Conservation (phyloP, 805 yeast genomes). For the Nakazawaea molendinolei region DNA sequence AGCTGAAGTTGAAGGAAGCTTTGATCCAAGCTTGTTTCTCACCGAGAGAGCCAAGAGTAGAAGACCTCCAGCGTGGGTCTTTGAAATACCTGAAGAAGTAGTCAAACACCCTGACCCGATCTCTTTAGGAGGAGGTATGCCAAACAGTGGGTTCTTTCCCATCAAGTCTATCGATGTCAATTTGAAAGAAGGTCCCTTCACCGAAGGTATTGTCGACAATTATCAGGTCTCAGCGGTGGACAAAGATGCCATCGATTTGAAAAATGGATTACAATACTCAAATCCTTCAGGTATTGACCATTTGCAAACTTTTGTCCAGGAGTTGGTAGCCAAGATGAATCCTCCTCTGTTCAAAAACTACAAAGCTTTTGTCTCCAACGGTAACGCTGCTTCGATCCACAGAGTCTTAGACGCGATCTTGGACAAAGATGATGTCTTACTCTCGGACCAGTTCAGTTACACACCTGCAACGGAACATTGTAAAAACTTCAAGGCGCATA, state of each 20-base stretch:
- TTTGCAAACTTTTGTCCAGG: constrained; percentile 30
- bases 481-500: constrained; percentile 35
- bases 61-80: constrained; percentile 6
- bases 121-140: constrained; percentile 51
- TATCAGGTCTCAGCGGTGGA: constrained; percentile 1
- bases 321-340: constrained; percentile 33
- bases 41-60: not conserved
- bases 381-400: constrained; percentile 51
- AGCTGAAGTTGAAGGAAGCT: too few species aligned
- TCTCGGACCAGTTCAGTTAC: constrained; percentile 54
- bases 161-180: constrained; percentile 41
- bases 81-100: constrained; percentile 20
- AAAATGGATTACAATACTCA: constrained; percentile 10
- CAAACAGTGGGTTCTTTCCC: constrained; percentile 57
- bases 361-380: constrained; percentile 39
- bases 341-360: constrained; percentile 41
- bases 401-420: constrained; percentile 44
- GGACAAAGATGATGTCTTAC: constrained; percentile 41
- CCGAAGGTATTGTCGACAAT: not conserved
- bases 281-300: constrained; percentile 8
- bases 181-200: constrained; percentile 43
- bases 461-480: constrained; percentile 40
- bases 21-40: constrained; percentile 3
- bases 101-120: constrained; percentile 43
- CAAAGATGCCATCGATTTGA: constrained; percentile 9